Evolutionary conservation across 805 yeast species (phyloP).

Genomic region (Isabelozyma gotoi): DNA sequence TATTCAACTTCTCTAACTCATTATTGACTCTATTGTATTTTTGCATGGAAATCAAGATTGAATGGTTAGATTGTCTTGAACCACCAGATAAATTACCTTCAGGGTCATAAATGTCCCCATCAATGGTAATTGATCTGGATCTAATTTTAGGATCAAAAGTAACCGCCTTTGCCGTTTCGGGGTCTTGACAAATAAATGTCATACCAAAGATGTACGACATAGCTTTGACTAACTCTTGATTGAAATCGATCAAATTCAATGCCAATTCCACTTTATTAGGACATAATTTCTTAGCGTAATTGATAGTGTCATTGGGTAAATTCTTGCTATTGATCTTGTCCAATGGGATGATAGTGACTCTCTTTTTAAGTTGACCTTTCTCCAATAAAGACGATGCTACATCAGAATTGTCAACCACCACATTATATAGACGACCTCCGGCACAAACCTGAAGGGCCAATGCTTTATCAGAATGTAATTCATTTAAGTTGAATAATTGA

Average conservation of each 20-base stretch:
- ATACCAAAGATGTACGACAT: constrained; percentile 91
- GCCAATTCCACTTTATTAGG: constrained; percentile 92
- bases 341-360: constrained; percentile 90
- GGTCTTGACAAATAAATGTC: constrained; percentile 84
- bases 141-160: constrained; percentile 82
- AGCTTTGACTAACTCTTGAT: constrained; percentile 68
- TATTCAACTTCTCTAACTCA: constrained; percentile 40
- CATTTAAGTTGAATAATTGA: constrained; percentile 67
- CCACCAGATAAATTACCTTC: constrained; percentile 96
- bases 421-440: constrained; percentile 85
- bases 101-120: constrained; percentile 95
- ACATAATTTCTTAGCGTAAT: constrained; percentile 70
- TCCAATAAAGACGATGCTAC: constrained; percentile 84
- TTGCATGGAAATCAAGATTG: constrained; percentile 65
- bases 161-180: constrained; percentile 84
- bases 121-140: constrained; percentile 80
- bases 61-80: constrained; percentile 60
- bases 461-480: constrained; percentile 57
- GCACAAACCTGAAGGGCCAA: constrained; percentile 92
- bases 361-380: constrained; percentile 69
- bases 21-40: constrained; percentile 50
- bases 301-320: constrained; percentile 51
- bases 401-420: constrained; percentile 84
- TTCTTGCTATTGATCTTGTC: constrained; percentile 73
- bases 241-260: constrained; percentile 72